Base-by-base conservation (phyloP, 2,329 filamentous ascomycete genomes). In the Nigrospora oryzae region DNA sequence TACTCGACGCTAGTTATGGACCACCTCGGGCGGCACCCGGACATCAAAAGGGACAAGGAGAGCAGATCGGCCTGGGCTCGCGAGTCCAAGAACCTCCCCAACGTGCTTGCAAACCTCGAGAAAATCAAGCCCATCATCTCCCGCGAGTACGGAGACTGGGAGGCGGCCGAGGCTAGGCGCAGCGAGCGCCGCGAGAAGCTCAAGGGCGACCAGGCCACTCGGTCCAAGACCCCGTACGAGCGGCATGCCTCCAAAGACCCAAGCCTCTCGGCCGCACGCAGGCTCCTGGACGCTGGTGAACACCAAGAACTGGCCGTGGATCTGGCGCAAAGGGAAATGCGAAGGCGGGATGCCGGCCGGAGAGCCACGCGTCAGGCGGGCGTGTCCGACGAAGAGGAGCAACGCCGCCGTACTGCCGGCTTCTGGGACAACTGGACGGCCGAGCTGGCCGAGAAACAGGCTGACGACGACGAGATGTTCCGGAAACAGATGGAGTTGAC, bases 1-100 rank as follows among this genome's bases (percentile, higher is more conserved):
- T 89, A 95, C 66, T 89, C 89, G 11, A 76, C 84, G 43, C 80
- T 98, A n/a, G 79, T 95, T 19, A 70, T 95, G 28, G 78, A 88
- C 7, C 76, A 84, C 44, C 72, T 98, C 10, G 74, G 79, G 0
- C 75, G 70, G 2, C 93, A 97, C 55, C 89, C 91, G 1, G 81
- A 93, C 45, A 79, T 79, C 38, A 84, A 78, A 53, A 75, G 80
- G 14, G 40, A 42, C 8, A 74, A 79, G 11, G 79, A 84, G 33
- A 82, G 80, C 10, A 78, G 79, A 38, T 78, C 74, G 43, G 74
- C 81, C 2, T 76, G 91, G 19, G 72, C 63, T n/a, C 59, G 65
- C 5, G 61, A 79, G 10, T 59, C 72, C 16, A 68, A 67, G 12
- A 72, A 73, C 6, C 64, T 81, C 16, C 59, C 75, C 36, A 65